Conservation (phyloP, 495 filamentous ascomycete species). For the Opeltia flavorubescens region DNA sequence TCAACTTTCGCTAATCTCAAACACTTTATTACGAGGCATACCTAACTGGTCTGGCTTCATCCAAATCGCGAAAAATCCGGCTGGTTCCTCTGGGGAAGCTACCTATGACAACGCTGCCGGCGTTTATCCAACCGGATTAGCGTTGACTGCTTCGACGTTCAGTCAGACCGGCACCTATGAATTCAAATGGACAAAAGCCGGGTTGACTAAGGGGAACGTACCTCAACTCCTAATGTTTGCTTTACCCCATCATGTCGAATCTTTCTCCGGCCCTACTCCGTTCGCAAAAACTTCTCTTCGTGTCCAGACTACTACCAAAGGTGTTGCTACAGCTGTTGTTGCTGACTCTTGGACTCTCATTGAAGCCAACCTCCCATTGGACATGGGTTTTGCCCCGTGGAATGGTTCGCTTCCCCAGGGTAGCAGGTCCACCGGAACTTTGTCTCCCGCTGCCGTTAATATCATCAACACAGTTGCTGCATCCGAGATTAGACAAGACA, state of each 20-base stretch:
- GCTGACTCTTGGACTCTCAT: slow-evolving; percentile 69
- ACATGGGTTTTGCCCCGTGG: slow-evolving; percentile 70
- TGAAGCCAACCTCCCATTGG: slow-evolving; percentile 55
- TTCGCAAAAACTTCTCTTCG: slow-evolving; percentile 41
- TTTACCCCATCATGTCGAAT: slow-evolving; percentile 69
- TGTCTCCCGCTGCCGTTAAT: slow-evolving; percentile 37
- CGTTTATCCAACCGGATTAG: slow-evolving; percentile 49
- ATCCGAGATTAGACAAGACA: slow-evolving; percentile 58
- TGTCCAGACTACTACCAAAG: slow-evolving; percentile 78
- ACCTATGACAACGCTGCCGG: slow-evolving; percentile 65
- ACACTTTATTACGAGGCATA: slow-evolving; percentile 34
- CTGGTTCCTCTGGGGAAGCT: slow-evolving; percentile 43
- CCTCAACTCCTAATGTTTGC: slow-evolving; percentile 66
- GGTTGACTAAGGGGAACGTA: slow-evolving; percentile 27
- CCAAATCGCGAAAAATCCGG: slow-evolving; percentile 65
- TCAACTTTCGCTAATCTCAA: slow-evolving; percentile 32
- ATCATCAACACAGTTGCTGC: slow-evolving; percentile 43
- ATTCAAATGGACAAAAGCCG: slow-evolving; percentile 54
- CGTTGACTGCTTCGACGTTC: slow-evolving; percentile 46
- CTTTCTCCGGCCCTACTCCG: slow-evolving; percentile 49
- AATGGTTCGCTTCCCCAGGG: slow-evolving; percentile 22
- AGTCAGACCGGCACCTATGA: slow-evolving; percentile 53
- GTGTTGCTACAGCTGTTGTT: slow-evolving; percentile 55
- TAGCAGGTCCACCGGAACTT: slow-evolving; percentile 30
- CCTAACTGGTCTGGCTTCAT: slow-evolving; percentile 51